These are phyloP conservation scores for Butyriboletus loyo DNA, from an alignment of 768 basidiomycete species.

Conservation along the genomic window DNA sequence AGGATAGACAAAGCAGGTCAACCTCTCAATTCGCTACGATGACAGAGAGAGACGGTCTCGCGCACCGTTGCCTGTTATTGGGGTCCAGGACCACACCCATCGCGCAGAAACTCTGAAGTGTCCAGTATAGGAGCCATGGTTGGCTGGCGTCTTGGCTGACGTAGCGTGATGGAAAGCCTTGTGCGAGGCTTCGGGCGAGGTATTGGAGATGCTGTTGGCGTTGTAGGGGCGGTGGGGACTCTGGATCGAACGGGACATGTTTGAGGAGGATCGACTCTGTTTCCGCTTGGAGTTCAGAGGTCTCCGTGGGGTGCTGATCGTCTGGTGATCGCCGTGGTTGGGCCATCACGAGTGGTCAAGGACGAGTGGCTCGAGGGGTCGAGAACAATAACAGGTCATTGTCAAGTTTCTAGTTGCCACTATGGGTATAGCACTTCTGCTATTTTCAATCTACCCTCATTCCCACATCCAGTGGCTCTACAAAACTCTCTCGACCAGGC, in stretches of 20 bases:
- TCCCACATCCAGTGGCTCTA: slow-evolving; percentile 29
- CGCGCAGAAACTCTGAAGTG: slow-evolving; percentile 75
- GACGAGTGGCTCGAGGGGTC: background rate
- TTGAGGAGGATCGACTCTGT: slow-evolving; percentile 64
- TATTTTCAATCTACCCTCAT: background rate
- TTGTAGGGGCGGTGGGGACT: slow-evolving; percentile 42
- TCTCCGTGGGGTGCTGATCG: slow-evolving; percentile 62
- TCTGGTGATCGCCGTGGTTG: slow-evolving; percentile 38
- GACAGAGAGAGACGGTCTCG: background rate
- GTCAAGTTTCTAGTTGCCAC: background rate
- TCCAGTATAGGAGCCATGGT: slow-evolving; percentile 96
- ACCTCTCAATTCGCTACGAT: background rate
- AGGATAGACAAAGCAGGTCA: background rate
- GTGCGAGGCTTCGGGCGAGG: slow-evolving; percentile 65
- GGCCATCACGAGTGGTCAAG: slow-evolving; percentile 10
- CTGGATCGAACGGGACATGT: slow-evolving; percentile 42
- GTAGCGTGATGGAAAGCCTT: slow-evolving; percentile 80
- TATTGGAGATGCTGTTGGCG: slow-evolving; percentile 72
- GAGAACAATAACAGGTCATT: background rate
- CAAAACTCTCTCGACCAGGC: slow-evolving; percentile 65
- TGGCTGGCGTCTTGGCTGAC: slow-evolving; percentile 89
- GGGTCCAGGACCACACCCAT: slow-evolving; percentile 79
- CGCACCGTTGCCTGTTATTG: slow-evolving; percentile 68
- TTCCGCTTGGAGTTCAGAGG: slow-evolving; percentile 57
- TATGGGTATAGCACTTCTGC: background rate